These are phyloP conservation scores for Trichoderma gracile DNA, from an alignment of 2,329 filamentous ascomycete species.

Conservation along the genomic window DNA sequence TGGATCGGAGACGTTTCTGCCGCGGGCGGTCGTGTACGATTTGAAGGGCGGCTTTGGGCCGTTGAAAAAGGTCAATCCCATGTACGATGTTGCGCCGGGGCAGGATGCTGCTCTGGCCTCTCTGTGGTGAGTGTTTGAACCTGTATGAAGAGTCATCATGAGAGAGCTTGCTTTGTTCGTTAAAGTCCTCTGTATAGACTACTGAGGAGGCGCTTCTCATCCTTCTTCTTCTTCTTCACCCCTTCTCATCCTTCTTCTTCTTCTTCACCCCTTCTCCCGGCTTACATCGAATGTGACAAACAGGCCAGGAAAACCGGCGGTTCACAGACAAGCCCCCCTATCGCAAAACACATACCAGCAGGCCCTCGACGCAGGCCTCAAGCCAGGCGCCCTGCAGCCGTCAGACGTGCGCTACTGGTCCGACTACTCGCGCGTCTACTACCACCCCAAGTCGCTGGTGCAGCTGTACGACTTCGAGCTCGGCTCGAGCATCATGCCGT, in stretches of 20 bases:
- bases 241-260: no score
- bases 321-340: slow-evolving; percentile 70
- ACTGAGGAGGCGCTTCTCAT: no score
- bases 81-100: slow-evolving; percentile 65
- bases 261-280: no score
- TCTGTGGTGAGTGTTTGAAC: slow-evolving; percentile 38
- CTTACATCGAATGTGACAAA: not conserved
- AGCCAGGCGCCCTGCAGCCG: slow-evolving; percentile 63
- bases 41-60: slow-evolving; percentile 92
- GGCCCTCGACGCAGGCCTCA: slow-evolving; percentile 71
- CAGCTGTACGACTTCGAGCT: slow-evolving; percentile 87
- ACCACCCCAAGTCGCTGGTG: slow-evolving; percentile 82
- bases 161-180: not conserved
- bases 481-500: slow-evolving; percentile 76
- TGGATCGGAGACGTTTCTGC: slow-evolving; percentile 88
- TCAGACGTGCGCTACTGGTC: slow-evolving; percentile 91
- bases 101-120: slow-evolving; percentile 35
- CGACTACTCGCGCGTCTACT: slow-evolving; percentile 91
- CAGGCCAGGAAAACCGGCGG: slow-evolving; percentile 66
- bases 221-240: no score
- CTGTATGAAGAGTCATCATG: not conserved
- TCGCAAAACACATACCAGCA: slow-evolving; percentile 73
- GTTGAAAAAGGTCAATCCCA: slow-evolving; percentile 79
- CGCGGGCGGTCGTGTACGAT: slow-evolving; percentile 90
- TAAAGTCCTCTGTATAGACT: not conserved